These are phyloP conservation scores for Colletotrichum karsti DNA, from an alignment of 2,329 filamentous ascomycete genomes.

Conservation along the genomic window DNA sequence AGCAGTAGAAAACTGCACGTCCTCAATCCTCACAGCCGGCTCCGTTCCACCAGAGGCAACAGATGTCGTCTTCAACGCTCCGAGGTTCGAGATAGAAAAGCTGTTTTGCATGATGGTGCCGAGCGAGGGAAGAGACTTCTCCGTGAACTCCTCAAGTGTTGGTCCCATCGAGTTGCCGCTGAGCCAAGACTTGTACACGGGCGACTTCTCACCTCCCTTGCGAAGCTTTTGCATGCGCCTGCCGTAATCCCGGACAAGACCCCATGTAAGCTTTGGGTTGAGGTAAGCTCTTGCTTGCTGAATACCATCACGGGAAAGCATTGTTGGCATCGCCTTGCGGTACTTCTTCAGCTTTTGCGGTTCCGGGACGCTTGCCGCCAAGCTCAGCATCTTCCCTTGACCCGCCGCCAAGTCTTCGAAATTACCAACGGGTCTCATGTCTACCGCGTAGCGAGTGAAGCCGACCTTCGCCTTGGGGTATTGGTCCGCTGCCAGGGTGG, in stretches of 20 bases:
- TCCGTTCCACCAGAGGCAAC: neutral
- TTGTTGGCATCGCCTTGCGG: neutral
- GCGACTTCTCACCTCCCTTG: conserved; percentile 2
- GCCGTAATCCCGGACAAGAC: conserved; percentile 8
- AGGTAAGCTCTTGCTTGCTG: neutral
- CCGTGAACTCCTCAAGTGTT: conserved; percentile 29
- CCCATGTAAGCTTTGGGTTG: conserved; percentile 2
- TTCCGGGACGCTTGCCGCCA: conserved; percentile 14
- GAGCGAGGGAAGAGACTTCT: conserved; percentile 15
- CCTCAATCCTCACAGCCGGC: conserved; percentile 19
- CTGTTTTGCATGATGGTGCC: conserved; percentile 12
- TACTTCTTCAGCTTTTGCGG: conserved; percentile 9
- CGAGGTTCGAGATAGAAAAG: conserved; percentile 29
- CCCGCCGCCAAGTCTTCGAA: neutral
- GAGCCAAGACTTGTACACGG: conserved; percentile 19
- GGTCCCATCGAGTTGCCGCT: conserved; percentile 32
- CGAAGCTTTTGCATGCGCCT: conserved; percentile 4
- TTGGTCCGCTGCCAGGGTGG: conserved; percentile 31
- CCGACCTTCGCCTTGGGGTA: conserved; percentile 34
- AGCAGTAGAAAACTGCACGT: conserved; percentile 27
- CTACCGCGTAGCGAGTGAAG: conserved; percentile 40
- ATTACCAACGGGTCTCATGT: conserved; percentile 40
- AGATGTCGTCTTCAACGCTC: conserved; percentile 1
- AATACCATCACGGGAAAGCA: neutral
- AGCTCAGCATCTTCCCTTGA: conserved; percentile 13